Evolutionary conservation across 768 basidiomycete species (phyloP).

Genomic region (Chalciporus piperatus): DNA sequence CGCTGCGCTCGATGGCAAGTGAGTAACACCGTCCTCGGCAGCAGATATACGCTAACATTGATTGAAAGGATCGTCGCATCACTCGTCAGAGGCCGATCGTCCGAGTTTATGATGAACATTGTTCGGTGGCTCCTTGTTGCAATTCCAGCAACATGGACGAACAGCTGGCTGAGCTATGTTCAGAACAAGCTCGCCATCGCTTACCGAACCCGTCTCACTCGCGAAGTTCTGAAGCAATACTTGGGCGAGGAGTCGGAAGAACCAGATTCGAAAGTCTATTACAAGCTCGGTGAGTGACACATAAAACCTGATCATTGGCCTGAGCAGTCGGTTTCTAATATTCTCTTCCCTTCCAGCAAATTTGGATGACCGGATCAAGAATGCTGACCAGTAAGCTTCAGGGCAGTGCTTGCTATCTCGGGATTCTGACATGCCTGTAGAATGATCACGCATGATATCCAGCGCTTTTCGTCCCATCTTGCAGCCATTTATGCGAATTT

Average conservation of each 20-base stretch:
- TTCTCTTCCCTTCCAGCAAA: constrained; percentile 57
- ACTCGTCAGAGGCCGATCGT: constrained; percentile 81
- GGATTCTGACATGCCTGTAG: constrained; percentile 36
- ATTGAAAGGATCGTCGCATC: constrained; percentile 83
- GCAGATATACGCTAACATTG: neutral
- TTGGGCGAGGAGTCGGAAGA: constrained; percentile 69
- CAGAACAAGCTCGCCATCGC: constrained; percentile 92
- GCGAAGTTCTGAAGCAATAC: constrained; percentile 79
- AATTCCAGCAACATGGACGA: constrained; percentile 90
- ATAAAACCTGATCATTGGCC: neutral
- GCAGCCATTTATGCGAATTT: constrained; percentile 94
- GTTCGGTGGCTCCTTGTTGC: constrained; percentile 88
- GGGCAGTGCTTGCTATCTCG: neutral
- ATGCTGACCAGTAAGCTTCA: constrained; percentile 80
- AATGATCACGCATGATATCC: constrained; percentile 95
- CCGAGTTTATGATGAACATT: constrained; percentile 81
- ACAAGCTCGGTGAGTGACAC: constrained; percentile 74
- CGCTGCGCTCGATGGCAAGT: constrained; percentile 91
- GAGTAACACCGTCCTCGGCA: constrained; percentile 25
- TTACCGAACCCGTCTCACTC: constrained; percentile 82
- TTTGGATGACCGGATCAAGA: constrained; percentile 93
- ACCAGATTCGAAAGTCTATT: constrained; percentile 81
- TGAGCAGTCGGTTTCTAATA: neutral
- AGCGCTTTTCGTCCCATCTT: constrained; percentile 85
- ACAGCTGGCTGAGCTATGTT: constrained; percentile 88